Evolutionary conservation across 2,329 filamentous ascomycete genomes (phyloP).

Genomic region (Colletotrichum aenigma): DNA sequence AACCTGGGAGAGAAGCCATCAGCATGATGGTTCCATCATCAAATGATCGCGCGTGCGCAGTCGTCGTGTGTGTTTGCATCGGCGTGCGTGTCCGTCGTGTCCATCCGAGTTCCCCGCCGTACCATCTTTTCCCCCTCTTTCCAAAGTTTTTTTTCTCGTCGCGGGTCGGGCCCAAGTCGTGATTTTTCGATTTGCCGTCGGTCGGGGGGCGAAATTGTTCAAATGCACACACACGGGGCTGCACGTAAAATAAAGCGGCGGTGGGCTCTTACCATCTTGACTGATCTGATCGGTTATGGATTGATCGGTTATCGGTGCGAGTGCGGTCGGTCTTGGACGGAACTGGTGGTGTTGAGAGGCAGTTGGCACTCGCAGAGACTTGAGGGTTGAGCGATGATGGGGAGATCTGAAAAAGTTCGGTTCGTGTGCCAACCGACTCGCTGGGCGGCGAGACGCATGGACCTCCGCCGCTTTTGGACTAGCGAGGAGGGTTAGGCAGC

Average conservation of each 20-base stretch:
- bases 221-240: slow-evolving; percentile 11
- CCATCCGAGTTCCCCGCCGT: slow-evolving; percentile 9
- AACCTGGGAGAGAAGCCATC: slow-evolving; percentile 68
- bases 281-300: slow-evolving; percentile 49
- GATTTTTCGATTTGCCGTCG: slow-evolving; percentile 11
- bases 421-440: neutral
- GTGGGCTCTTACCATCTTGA: slow-evolving; percentile 69
- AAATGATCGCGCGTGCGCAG: slow-evolving; percentile 3
- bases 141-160: slow-evolving; percentile 1
- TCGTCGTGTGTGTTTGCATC: slow-evolving; percentile 1
- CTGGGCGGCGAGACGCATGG: neutral
- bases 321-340: slow-evolving; percentile 51
- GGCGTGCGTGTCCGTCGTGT: neutral
- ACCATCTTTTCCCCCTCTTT: slow-evolving; percentile 16
- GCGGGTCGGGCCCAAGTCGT: slow-evolving; percentile 20
- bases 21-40: slow-evolving; percentile 22
- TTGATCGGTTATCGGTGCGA: slow-evolving; percentile 48
- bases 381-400: slow-evolving; percentile 41
- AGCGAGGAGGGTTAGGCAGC: slow-evolving; percentile 41
- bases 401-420: slow-evolving; percentile 51
- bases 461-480: slow-evolving; percentile 25
- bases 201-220: slow-evolving; percentile 8
- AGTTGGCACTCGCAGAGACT: slow-evolving; percentile 51
- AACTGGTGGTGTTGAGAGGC: slow-evolving; percentile 53
- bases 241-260: slow-evolving; percentile 21